Conservation (phyloP, 805 yeast genomes). For the Huiozyma naganishii region DNA sequence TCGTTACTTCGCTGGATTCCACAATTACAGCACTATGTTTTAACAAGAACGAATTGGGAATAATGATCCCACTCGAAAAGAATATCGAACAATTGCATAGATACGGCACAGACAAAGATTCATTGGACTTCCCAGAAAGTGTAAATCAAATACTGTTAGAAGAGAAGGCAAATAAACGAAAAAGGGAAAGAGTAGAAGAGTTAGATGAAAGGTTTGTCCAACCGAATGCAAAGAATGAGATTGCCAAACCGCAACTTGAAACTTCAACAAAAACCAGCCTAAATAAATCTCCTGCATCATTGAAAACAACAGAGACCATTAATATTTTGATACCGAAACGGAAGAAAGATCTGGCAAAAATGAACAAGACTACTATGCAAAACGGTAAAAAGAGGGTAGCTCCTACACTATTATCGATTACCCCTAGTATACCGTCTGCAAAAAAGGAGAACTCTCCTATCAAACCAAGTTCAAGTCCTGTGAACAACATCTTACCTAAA, state of each 20-base stretch:
- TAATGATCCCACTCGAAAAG: constrained; percentile 49
- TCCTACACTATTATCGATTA: constrained; percentile 50
- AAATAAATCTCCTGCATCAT: not conserved
- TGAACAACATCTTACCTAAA: not conserved
- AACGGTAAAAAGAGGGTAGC: constrained; percentile 70
- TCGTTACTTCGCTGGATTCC: constrained; percentile 76
- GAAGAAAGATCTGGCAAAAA: constrained; percentile 15
- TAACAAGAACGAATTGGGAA: constrained; percentile 53
- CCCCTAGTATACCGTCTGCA: not conserved
- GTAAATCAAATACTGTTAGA: constrained; percentile 67
- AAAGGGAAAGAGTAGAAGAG: constrained; percentile 11
- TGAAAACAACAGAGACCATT: constrained; percentile 4
- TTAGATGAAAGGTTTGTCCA: constrained; percentile 6
- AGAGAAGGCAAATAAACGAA: constrained; percentile 39
- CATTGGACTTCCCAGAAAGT: constrained; percentile 79
- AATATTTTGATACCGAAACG: constrained; percentile 23
- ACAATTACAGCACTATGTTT: constrained; percentile 59
- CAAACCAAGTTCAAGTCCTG: not conserved
- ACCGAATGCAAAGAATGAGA: not conserved
- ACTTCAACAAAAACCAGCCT: not conserved
- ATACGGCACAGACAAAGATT: constrained; percentile 83
- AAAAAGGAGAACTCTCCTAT: constrained; percentile 2
- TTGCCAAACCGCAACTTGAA: not conserved
- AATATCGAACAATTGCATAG: constrained; percentile 62
- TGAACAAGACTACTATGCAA: constrained; percentile 51